These are phyloP conservation scores for Capronia americana DNA, from an alignment of 2,329 filamentous ascomycete genomes.

Conservation along the genomic window DNA sequence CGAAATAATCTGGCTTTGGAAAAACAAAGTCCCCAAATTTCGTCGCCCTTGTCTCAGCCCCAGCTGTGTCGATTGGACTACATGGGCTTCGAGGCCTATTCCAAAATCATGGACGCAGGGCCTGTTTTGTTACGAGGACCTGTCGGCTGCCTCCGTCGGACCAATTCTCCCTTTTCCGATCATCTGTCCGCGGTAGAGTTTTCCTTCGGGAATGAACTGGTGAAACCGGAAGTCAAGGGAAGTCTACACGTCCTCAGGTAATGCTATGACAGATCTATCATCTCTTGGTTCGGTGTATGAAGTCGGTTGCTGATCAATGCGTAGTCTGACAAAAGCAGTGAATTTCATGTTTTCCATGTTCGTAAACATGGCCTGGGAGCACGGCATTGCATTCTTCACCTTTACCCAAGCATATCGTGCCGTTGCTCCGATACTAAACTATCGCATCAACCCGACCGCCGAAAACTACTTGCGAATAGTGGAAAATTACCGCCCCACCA, in stretches of 20 bases:
- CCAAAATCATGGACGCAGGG: constrained; percentile 4
- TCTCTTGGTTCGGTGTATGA: not conserved
- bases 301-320: not conserved
- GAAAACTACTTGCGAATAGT: constrained; percentile 1
- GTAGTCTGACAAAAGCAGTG: not conserved
- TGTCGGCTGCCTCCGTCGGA: not conserved
- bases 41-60: not conserved
- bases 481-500: constrained; percentile 15
- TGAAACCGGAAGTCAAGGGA: constrained; percentile 1
- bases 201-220: constrained; percentile 1
- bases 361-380: constrained; percentile 1
- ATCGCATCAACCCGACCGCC: not conserved
- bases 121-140: not conserved
- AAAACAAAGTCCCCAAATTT: not conserved
- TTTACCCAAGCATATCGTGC: constrained; percentile 5
- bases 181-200: constrained; percentile 4
- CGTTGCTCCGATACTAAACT: not conserved
- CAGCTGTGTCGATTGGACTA: constrained; percentile 1
- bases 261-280: not conserved
- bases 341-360: constrained; percentile 6
- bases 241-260: not conserved
- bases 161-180: constrained; percentile 1
- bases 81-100: constrained; percentile 1
- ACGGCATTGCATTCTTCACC: constrained; percentile 1
- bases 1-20: not conserved